A percentile compares a stretch with the other conserved stretches of the same genome.
phyloP scores from a whole-genome alignment of 1,139 yeast species.

The Hansenula anomala region DNA sequence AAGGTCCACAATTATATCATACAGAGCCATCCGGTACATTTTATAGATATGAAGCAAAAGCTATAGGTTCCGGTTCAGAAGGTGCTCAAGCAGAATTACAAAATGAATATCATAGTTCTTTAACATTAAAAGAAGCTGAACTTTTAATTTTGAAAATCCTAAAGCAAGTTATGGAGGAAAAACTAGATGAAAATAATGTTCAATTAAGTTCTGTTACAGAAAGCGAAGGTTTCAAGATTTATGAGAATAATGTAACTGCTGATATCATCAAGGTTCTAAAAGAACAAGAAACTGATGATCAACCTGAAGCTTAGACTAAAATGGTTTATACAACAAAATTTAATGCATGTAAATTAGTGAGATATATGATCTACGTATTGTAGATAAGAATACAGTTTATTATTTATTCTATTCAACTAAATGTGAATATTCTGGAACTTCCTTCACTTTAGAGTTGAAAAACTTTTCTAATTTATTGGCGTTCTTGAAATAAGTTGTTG shows the following conservation, averaged over 20 bases:
- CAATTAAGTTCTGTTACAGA: slow-evolving; percentile 91
- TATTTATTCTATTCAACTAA: slow-evolving; percentile 31
- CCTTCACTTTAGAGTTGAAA: slow-evolving; percentile 73
- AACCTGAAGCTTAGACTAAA: slow-evolving; percentile 14
- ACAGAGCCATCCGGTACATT: slow-evolving; percentile 99
- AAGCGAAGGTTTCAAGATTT: slow-evolving; percentile 83
- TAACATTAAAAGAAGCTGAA: slow-evolving; percentile 95
- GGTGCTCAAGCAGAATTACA: slow-evolving; percentile 98
- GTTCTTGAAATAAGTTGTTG: slow-evolving; percentile 85
- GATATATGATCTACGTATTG: not conserved
- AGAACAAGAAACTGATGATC: slow-evolving; percentile 59
- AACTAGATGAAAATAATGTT: slow-evolving; percentile 91
- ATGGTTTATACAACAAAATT: not conserved
- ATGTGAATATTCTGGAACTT: slow-evolving; percentile 42
- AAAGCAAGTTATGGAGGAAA: slow-evolving; percentile 99
- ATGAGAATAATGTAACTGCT: slow-evolving; percentile 79
- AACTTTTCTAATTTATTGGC: slow-evolving; percentile 92
- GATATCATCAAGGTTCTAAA: slow-evolving; percentile 72
- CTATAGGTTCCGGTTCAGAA: slow-evolving; percentile 97
- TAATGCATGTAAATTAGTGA: slow-evolving; percentile 2
- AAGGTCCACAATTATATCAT: slow-evolving; percentile 94
- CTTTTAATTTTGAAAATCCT: slow-evolving; percentile 80
- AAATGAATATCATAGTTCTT: slow-evolving; percentile 91
- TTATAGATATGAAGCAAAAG: slow-evolving; percentile 96
- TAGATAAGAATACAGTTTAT: no score